These are phyloP conservation scores for Tetrapisispora taiwanensis DNA, from an alignment of 805 yeast genomes.

Conservation along the genomic window DNA sequence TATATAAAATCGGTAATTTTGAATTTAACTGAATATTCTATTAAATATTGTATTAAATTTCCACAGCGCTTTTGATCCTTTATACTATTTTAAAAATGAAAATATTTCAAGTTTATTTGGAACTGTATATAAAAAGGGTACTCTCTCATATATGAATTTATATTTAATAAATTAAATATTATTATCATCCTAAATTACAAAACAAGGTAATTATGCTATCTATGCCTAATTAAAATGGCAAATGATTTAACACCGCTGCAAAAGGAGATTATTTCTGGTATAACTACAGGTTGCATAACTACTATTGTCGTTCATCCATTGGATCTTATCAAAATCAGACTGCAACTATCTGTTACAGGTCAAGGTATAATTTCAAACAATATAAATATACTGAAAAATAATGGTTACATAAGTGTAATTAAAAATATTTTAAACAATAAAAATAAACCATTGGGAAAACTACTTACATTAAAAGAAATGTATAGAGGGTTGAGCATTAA, in stretches of 20 bases:
- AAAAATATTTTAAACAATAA: conserved; percentile 15
- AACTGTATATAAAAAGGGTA: background rate
- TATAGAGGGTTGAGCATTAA: conserved; percentile 80
- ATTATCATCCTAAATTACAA: no score
- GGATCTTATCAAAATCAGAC: conserved; percentile 72
- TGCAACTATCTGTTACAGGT: conserved; percentile 49
- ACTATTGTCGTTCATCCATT: conserved; percentile 82
- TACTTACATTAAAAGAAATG: conserved; percentile 23
- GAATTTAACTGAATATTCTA: background rate
- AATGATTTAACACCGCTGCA: conserved; percentile 19
- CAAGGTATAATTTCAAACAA: background rate
- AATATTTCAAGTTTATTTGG: no score
- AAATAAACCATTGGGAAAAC: conserved; percentile 1
- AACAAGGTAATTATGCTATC: no score
- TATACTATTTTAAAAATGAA: background rate
- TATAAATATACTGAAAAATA: conserved; percentile 9
- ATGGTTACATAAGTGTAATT: conserved; percentile 21
- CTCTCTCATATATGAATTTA: background rate
- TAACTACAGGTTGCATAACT: conserved; percentile 71
- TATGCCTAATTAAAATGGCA: background rate
- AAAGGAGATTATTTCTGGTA: conserved; percentile 57
- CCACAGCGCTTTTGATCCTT: background rate
- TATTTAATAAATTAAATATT: no score
- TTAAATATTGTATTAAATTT: background rate
- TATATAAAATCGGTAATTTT: background rate